Evolutionary conservation across 495 filamentous ascomycete species (phyloP), one percentile per base, ranked within the genome.

Genomic region (Penicillium cataractarum): DNA sequence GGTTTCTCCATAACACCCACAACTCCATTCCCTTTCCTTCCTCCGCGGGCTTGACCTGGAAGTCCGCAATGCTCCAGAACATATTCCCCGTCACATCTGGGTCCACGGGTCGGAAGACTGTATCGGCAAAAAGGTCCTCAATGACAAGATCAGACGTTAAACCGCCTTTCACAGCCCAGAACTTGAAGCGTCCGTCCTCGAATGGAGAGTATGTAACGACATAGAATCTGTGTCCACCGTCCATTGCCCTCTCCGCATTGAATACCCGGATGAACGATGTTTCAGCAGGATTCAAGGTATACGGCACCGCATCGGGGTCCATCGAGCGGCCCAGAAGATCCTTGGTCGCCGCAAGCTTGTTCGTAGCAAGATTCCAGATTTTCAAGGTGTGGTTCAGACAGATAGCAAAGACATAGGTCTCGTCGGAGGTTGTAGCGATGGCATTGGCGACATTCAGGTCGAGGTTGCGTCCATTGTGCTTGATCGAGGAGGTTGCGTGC

Each of bases 1-100:
- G 89, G 75, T 90, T 88, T 78, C 93, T 89, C 92, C 92, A 94
- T 44, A 95, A 76, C 13, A 93, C 83, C 95, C 95, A 99, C 4
- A 94, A 58, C 69, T 92, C 85, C 62, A 87, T 84, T 19, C 72
- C 78, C 65, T 65, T 85, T 68, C 75, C 81, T 71, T 79, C 78
- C 44, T 79, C 74, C 31, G 75, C 76, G 2, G 83, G 71, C 39
- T 83, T 84, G 29, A 96, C 73, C 59, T 86, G 83, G 73, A 97
- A 98, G 65, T 96, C 92, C 13, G 90, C 89, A 62, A 96, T 80
- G 60, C 84, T 95, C 96, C 89, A 99, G 62, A 91, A 86, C 67
- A 92, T 90, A 57, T 88, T 87, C 53, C 89, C 90, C 61, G 81
- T 89, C 55, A 76, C 72, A 60, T 88, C 84, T n/a, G 87, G 87